Base-by-base conservation (phyloP, 345 rosid genomes). In the Arabidopsis arenosa region DNA sequence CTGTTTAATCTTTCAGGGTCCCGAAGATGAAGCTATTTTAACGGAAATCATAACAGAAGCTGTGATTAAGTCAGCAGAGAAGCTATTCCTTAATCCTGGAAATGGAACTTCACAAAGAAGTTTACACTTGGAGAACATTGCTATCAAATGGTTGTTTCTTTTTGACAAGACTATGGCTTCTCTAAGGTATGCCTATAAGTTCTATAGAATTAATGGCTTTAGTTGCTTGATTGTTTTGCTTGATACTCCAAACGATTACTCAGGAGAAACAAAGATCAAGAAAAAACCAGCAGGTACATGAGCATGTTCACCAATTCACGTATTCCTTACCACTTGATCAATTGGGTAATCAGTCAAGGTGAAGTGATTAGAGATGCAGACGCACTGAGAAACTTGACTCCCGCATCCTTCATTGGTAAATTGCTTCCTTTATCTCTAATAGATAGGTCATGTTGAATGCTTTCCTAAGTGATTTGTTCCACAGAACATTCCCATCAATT, bases 371-470 rank as follows among this genome's bases (percentile, higher is more conserved):
- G 66, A 30, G 72, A 80, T 75, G 83, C 70, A 63, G 71, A 81
- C 73, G 23, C 66, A 26, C 84, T 82, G 39, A 67, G 60, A 57
- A 64, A 76, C 74, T 76, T 79, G 39, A 73, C 83, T 68, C 91
- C 92, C 15, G 47, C 79, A 14, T 77, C 86, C 49, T 84, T 92
- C 75, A 84, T 86, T 56, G 85, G 96, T 92, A 83, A 88, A 89
- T 80, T 75, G 55, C 73, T 75, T 69, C 32, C 44, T 47, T 35
- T 8, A 26, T 30, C 30, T 37, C 3, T 57, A 4, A 26, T 6
- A 12, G 37, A 58, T 49, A 36, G 6, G 49, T 18, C 66, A 55
- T 21, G 57, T 57, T 63, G 49, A 58, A 7, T 60, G 36, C 35
- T 40, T 52, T 72, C 70, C 9, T 26, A 8, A 26, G 63, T 67